Conservation (phyloP, 2,329 filamentous ascomycete species). For the Ciborinia camelliae region DNA sequence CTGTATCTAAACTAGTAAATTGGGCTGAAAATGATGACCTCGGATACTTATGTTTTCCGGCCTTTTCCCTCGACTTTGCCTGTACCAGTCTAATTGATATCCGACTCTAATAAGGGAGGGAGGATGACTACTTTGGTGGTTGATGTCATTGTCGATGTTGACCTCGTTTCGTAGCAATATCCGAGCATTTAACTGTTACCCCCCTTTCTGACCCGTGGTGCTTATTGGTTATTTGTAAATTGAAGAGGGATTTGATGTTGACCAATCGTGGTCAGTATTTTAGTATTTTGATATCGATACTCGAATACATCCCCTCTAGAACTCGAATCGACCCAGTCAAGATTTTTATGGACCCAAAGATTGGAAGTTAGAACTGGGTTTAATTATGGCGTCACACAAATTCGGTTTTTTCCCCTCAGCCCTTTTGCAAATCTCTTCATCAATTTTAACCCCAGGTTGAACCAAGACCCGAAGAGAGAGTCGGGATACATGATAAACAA, state of each 20-base stretch:
- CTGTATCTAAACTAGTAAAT: background rate
- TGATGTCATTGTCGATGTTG: background rate
- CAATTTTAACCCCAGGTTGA: background rate
- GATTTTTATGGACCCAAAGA: background rate
- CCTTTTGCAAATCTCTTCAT: background rate
- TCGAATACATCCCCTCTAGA: background rate
- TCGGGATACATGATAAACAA: background rate
- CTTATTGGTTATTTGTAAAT: background rate
- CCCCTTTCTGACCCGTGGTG: background rate
- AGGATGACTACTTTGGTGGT: too few species aligned
- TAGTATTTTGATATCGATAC: background rate
- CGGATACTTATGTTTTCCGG: background rate
- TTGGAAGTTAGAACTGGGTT: background rate
- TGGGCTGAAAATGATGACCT: background rate
- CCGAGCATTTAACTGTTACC: background rate
- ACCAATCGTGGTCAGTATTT: background rate
- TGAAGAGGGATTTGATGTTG: background rate
- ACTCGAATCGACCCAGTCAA: background rate
- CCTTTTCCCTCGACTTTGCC: background rate
- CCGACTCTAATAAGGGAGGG: background rate
- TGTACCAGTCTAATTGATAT: background rate
- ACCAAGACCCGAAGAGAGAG: background rate
- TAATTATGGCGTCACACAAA: constrained; percentile 17
- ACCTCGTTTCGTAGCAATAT: too few species aligned
- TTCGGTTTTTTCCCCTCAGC: background rate